These are phyloP conservation scores for Fusarium sp. DNA, from an alignment of 2,329 filamentous ascomycete species.

Conservation along the genomic window DNA sequence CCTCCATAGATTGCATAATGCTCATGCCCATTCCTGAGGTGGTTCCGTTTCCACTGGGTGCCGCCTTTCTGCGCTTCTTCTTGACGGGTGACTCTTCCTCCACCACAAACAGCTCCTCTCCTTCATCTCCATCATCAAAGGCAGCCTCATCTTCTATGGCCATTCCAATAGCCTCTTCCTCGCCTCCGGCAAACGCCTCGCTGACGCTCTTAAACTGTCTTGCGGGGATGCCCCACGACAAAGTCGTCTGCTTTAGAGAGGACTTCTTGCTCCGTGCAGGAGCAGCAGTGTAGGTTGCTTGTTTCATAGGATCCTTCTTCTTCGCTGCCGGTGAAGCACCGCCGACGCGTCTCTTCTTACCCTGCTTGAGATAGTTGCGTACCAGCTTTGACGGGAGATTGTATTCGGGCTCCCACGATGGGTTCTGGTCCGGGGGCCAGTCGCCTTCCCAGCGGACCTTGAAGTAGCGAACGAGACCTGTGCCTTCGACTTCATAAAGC, in stretches of 20 bases:
- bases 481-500: conserved; percentile 56
- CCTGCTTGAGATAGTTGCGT: conserved; percentile 56
- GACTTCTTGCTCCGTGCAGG: conserved; percentile 30
- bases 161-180: conserved; percentile 16
- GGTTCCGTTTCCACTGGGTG: conserved; percentile 5
- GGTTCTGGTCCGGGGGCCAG: conserved; percentile 71
- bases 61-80: conserved; percentile 18
- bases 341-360: conserved; percentile 33
- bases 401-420: conserved; percentile 71
- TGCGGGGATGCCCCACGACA: conserved; percentile 40
- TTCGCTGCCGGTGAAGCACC: neutral
- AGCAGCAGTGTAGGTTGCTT: conserved; percentile 18
- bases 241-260: conserved; percentile 44
- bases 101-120: conserved; percentile 51
- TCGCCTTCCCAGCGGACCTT: conserved; percentile 70
- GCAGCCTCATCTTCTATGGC: neutral
- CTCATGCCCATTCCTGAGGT: conserved; percentile 17
- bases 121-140: conserved; percentile 15
- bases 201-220: conserved; percentile 50
- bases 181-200: conserved; percentile 49
- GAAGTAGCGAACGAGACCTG: conserved; percentile 60
- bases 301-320: conserved; percentile 32
- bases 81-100: conserved; percentile 42
- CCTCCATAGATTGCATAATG: conserved; percentile 18
- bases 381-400: conserved; percentile 64